Evolutionary conservation across 306 rosid genomes (phyloP), one percentile per base, ranked within the genome.

Genomic region (Cucurbita pepo): DNA sequence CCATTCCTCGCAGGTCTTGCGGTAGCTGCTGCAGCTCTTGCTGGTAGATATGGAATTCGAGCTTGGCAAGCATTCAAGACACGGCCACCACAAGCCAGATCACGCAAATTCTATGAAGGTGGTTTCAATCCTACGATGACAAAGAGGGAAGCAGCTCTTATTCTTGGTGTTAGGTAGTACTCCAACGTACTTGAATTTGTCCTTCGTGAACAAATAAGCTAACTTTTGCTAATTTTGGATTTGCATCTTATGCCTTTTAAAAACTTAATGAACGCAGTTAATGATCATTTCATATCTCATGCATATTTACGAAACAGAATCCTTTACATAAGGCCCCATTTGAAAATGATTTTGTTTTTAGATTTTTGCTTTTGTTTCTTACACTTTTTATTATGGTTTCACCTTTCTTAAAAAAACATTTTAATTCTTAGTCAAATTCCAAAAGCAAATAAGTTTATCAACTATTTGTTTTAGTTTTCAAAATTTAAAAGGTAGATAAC

Each of bases 21-120:
- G 38, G 83, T 90, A 76, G 91, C 91, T 53, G 88, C 83, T 19
- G 86, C 89, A n/a, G 91, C 96, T 2, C 82, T 79, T 72, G 91
- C 87, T 57, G 88, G 91, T 64, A 86, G 85, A 83, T 85, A 86
- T 73, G 82, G 94, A 0, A 73, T 90, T 83, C 85, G 76, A 72
- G 88, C 88, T 22, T 86, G 94, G 96, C 91, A 88, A 76, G 88
- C 94, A 14, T 75, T 88, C 72, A 88, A 88, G 88, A 58, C 88
- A 7, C 79, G 84, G 1, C 88, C 90, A 11, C 87, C 80, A 54
- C 79, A 61, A 55, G 82, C 96, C 15, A 83, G 51, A 81, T 16
- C 74, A 21, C 87, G 87, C 10, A 88, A 79, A 55, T 90, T 88
- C 78, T 88, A 88, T 63, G 87, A 90, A 30, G 90, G 95, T 41